These are phyloP conservation scores for button mushroom (Agaricus bisporus) DNA, from an alignment of 768 basidiomycete genomes.

Conservation along the genomic window DNA sequence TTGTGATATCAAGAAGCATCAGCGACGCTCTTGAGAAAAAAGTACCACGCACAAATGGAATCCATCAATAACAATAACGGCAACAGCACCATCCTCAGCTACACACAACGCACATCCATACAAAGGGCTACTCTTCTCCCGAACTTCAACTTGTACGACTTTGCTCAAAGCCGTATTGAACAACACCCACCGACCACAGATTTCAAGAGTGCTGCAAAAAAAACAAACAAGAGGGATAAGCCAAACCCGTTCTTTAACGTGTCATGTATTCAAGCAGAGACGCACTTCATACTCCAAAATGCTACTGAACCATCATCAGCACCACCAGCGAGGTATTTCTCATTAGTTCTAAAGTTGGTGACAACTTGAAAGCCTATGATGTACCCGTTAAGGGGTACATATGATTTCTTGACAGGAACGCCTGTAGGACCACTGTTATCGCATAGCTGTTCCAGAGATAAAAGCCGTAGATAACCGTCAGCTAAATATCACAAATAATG, in stretches of 20 bases:
- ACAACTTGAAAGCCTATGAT: conserved; percentile 49
- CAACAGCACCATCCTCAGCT: conserved; percentile 76
- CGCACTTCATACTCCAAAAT: conserved; percentile 66
- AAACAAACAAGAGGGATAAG: not conserved
- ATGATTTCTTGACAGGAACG: conserved; percentile 33
- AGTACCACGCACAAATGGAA: conserved; percentile 64
- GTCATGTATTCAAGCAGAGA: not conserved
- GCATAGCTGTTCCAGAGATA: conserved; percentile 36
- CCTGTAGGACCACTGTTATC: conserved; percentile 16
- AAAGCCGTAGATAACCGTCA: conserved; percentile 46
- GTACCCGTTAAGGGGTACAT: conserved; percentile 38
- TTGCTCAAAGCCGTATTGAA: conserved; percentile 61
- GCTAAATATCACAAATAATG: conserved; percentile 24
- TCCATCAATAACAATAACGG: conserved; percentile 65
- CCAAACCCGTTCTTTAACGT: no score
- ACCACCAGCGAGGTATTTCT: conserved; percentile 66
- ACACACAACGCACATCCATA: conserved; percentile 67
- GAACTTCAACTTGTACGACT: conserved; percentile 43
- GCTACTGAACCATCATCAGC: conserved; percentile 74
- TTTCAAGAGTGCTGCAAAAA: conserved; percentile 47
- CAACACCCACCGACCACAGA: conserved; percentile 66
- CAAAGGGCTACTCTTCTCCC: conserved; percentile 46
- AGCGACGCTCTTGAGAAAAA: not conserved
- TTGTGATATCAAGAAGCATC: not conserved
- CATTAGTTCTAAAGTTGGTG: conserved; percentile 52